Evolutionary conservation across 805 yeast species (phyloP), one percentile per base, ranked within the genome.

Genomic region (Wilhelminamyces savonicus): DNA sequence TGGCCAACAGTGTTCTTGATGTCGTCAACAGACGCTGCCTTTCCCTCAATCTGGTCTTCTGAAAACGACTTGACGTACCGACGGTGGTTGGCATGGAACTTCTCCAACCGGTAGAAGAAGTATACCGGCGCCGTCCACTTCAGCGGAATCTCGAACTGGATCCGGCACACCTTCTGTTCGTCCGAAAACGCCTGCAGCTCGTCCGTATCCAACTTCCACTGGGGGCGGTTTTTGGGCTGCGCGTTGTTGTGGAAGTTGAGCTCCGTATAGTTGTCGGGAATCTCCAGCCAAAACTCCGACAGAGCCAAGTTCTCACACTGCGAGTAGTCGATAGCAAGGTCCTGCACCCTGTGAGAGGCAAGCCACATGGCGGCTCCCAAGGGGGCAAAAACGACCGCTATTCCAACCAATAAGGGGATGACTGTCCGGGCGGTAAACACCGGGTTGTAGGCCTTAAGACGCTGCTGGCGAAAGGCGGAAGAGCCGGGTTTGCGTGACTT

Each of bases 401-500:
- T 52, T 7, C 43, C 50, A 13, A 64, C 26, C 33, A 65, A 50
- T 20, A 64, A 30, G 8, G 71, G 70, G 24, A 64, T 58, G 16
- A 65, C 67, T 5, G 65, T 57, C 24, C 47, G 52, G 14, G 68
- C 67, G 1, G 69, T 64, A 29, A 65, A 54, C 13, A 65, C 69
- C 9, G 61, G 61, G 48, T 72, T 71, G 37, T 62, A 59, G 0
- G 79, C 78, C 31, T 58, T 63, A 31, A 74, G 54, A 34, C 71
- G 52, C 42, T 74, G 80, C 46, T 74, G 80, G 27, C 75, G 66
- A 43, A 74, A 74, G 8, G 71, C 72, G 47, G 61, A 68, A 35
- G 69, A 80, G 27, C 74, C 76, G 10, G 92, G 92, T 50, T 77
- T 73, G 51, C 78, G 72, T 23, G 68, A 65, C 50, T 71, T 75